Conservation (phyloP, 805 yeast genomes). For the Saturnispora gosingensis region DNA sequence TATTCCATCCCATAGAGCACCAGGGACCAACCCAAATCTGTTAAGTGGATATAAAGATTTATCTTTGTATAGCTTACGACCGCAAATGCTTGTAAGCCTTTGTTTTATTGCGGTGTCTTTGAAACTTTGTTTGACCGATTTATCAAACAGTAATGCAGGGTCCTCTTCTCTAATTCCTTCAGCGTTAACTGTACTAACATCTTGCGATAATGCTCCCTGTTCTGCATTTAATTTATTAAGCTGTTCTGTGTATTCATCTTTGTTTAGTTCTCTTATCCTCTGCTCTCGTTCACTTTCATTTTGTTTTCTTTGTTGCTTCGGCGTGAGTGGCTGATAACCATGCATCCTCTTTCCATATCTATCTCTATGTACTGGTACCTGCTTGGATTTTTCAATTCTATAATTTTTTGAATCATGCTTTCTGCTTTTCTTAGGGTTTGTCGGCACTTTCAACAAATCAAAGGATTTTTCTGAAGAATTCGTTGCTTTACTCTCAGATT, state of each 20-base stretch:
- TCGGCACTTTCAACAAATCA: neutral
- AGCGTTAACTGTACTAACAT: conserved; percentile 12
- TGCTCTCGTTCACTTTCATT: conserved; percentile 6
- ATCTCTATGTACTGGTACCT: conserved; percentile 2
- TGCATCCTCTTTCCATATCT: neutral
- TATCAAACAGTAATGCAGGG: conserved; percentile 46
- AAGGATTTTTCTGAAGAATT: neutral
- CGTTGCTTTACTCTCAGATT: too few relatives aligned
- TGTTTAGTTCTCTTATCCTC: neutral
- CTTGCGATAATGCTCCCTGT: conserved; percentile 17
- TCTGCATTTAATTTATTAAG: conserved; percentile 21
- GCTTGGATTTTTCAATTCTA: conserved; percentile 3
- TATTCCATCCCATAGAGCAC: conserved; percentile 86
- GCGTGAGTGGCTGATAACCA: neutral
- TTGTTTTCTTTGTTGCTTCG: neutral
- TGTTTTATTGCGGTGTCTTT: conserved; percentile 12
- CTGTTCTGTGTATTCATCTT: conserved; percentile 8
- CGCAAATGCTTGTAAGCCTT: conserved; percentile 27
- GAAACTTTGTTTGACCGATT: conserved; percentile 16
- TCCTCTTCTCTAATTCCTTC: conserved; percentile 67
- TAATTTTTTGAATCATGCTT: neutral
- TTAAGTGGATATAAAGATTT: conserved; percentile 43
- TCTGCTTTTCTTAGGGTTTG: neutral
- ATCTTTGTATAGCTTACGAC: conserved; percentile 49
- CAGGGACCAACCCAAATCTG: conserved; percentile 70